phyloP scores from a whole-genome alignment of 1,284 basidiomycete species.

The Somion occarium region DNA sequence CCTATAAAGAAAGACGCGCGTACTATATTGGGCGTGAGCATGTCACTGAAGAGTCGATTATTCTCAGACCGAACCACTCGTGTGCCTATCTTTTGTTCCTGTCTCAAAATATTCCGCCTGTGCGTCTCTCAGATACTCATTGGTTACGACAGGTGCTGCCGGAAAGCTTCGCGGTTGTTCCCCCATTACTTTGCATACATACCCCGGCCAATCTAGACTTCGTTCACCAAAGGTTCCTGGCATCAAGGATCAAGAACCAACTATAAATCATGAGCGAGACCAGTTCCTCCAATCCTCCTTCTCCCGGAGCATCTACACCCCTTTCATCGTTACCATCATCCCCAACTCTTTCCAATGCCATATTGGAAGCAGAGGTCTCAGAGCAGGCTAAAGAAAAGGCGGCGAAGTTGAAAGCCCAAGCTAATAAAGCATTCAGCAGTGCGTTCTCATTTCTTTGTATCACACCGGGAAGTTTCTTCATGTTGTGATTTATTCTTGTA shows the following conservation, averaged over 20 bases:
- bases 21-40: no score
- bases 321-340: slow-evolving; percentile 53
- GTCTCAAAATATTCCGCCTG: no score
- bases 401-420: slow-evolving; percentile 69
- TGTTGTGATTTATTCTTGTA: slow-evolving; percentile 17
- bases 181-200: no score
- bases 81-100: no score
- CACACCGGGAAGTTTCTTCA: neutral
- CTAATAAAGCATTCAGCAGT: slow-evolving; percentile 85
- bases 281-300: slow-evolving; percentile 32
- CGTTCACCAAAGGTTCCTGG: no score
- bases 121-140: no score
- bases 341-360: slow-evolving; percentile 47
- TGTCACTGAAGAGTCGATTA: no score
- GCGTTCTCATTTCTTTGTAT: slow-evolving; percentile 12
- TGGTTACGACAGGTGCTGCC: no score
- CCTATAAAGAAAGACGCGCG: neutral
- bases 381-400: slow-evolving; percentile 69
- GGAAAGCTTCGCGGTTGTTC: no score
- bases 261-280: slow-evolving; percentile 1
- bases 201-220: no score
- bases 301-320: slow-evolving; percentile 30
- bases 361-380: slow-evolving; percentile 47
- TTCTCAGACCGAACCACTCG: no score
- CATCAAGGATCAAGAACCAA: neutral